Evolutionary conservation across 2,329 filamentous ascomycete genomes (phyloP), one percentile per base, ranked within the genome.

Genomic region (Pezicula rhizophila): DNA sequence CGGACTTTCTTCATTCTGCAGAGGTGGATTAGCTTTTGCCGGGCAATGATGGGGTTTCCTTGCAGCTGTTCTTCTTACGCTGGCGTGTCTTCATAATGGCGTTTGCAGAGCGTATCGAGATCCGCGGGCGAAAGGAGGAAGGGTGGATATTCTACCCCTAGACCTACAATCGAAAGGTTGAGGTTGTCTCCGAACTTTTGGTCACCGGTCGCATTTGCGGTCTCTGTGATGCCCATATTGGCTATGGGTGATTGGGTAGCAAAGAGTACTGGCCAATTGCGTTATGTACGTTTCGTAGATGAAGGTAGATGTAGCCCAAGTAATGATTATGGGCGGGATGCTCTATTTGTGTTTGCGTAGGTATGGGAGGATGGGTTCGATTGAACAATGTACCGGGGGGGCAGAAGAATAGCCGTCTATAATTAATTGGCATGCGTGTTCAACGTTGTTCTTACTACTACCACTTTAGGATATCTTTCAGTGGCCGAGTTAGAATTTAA

Each of bases 1-100:
- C 81, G 72, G 23, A 85, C 75, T 60, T 84, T 84, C 52, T 71
- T 70, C 75, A 85, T 80, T 31, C 79, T 84, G 54, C 12, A 54
- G 37, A 37, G 39, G 25, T 43, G 17, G 20, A 17, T 51, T 37
- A 45, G 42, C 28, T 34, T 34, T n/a, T 46, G 31, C 43, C n/a
- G 14, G 41, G 25, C 33, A 31, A 33, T 11, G 26, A 14, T 48
- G 31, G 39, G n/a, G 23, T 18, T 31, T 23, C 37, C 28, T 17
- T 15, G n/a, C 23, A 47, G 10, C 14, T n/a, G 3, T 25, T 23
- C 49, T 31, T 69, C 79, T 64, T 69, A 82, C 80, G 80, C 74
- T 53, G 76, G 72, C 1, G 78, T 75, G 5, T 80, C 74, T 33
- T 78, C 78, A 58, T 85, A 82, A 68, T 77, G 82, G 23, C 71